Percentiles rank a stretch among this genome's conserved stretches.
These are phyloP conservation scores for Coleophoma cylindrospora DNA, from an alignment of 2,329 filamentous ascomycete species.

Conservation along the genomic window DNA sequence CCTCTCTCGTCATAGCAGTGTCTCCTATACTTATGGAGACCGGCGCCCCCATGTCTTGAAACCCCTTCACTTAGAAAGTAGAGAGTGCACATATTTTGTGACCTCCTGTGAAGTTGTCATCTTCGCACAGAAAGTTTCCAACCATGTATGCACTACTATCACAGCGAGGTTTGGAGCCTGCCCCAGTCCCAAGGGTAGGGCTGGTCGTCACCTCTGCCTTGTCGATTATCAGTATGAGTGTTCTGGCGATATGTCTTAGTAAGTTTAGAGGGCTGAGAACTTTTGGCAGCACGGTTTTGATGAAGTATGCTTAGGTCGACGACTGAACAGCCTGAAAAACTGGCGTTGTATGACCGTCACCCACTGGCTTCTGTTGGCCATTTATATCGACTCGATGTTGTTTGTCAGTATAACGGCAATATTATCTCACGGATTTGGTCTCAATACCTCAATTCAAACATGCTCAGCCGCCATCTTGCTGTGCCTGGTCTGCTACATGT, in stretches of 20 bases:
- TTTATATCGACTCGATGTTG: slow-evolving; percentile 53
- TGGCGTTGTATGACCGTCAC: not conserved
- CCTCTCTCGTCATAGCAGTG: too few species aligned
- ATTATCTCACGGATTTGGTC: slow-evolving; percentile 49
- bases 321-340: not conserved
- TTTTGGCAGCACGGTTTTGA: not conserved
- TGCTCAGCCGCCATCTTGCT: slow-evolving; percentile 56
- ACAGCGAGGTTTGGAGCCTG: not conserved
- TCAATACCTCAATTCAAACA: slow-evolving; percentile 42
- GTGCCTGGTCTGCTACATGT: slow-evolving; percentile 55
- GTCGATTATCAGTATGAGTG: not conserved
- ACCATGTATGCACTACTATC: not conserved
- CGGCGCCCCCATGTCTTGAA: too few species aligned
- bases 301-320: not conserved
- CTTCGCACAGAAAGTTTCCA: too few species aligned
- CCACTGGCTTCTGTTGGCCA: slow-evolving; percentile 14
- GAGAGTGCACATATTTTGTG: too few species aligned
- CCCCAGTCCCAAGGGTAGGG: not conserved
- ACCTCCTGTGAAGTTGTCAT: too few species aligned
- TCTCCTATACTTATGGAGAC: too few species aligned
- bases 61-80: too few species aligned
- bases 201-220: not conserved
- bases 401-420: slow-evolving; percentile 54
- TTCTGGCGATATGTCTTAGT: not conserved
- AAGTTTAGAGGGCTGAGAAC: not conserved